Evolutionary conservation across 345 rosid genomes (phyloP), one percentile per base, ranked within the genome.

Genomic region (Citropsis articulata): DNA sequence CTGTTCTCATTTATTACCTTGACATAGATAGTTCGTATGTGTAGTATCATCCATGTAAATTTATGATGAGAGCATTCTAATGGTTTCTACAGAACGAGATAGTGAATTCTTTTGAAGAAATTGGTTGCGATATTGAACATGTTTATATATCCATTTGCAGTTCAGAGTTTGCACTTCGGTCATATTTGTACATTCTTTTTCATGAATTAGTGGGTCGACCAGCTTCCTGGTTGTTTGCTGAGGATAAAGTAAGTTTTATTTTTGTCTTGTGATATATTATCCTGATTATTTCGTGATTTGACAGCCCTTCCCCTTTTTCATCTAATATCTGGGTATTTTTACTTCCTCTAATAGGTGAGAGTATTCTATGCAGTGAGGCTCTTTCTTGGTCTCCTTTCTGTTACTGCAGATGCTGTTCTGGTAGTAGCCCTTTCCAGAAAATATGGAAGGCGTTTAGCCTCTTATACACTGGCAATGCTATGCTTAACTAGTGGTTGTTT

Each of bases 401-500:
- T 91, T 79, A 79, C 89, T 72, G 86, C 93, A 5, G 99, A 96
- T 83, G 87, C 97, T 67, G 89, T 91, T 82, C 81, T 96, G 68
- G 95, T 94, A 60, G 93, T 96, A 36, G 98, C 97, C 31, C 90
- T 96, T 75, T 94, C 99, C 18, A 89, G 95, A 78, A 96, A 87
- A 82, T 94, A 92, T 65, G 99, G 99, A 67, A 94, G 89, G 83
- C 97, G 99, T 42, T 84, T 96, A 55, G 98, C 95, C 62, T 89
- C 98, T 7, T 96, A 96, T 80, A 87, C 97, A 25, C 89, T 94
- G 64, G 98, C 98, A 7, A 96, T 94, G 98, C 93, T 96, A 25
- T 94, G 99, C 91, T 86, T 96, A 78, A 91, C 98, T 79, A 96
- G 97, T 73, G 99, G 99, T 28, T 96, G 99, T 79, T 96, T 96